Conservation (phyloP, 805 yeast species). For the Lachancea waltii region DNA sequence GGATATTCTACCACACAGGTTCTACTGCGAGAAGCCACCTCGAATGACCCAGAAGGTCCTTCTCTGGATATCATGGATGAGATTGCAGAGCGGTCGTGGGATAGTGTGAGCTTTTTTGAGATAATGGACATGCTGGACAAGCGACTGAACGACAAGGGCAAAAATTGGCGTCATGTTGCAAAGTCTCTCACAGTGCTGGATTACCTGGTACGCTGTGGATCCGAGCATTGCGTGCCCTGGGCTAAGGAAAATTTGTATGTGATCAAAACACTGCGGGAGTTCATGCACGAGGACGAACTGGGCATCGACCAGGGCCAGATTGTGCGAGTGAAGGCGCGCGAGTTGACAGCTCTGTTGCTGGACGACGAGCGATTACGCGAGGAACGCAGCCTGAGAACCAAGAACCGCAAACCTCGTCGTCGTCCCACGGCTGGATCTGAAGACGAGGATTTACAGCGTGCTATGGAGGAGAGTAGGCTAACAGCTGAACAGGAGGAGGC, state of each 20-base stretch:
- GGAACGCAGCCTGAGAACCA: slow-evolving; percentile 48
- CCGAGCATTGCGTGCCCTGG: slow-evolving; percentile 89
- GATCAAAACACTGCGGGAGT: slow-evolving; percentile 85
- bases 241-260: slow-evolving; percentile 81
- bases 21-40: slow-evolving; percentile 84
- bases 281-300: slow-evolving; percentile 67
- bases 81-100: slow-evolving; percentile 66
- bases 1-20: slow-evolving; percentile 86
- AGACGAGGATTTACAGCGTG: slow-evolving; percentile 73
- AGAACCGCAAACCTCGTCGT: slow-evolving; percentile 32
- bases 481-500: slow-evolving; percentile 82
- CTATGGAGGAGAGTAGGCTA: slow-evolving; percentile 68
- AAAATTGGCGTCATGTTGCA: slow-evolving; percentile 94
- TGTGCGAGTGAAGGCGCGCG: slow-evolving; percentile 84
- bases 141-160: slow-evolving; percentile 90
- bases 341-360: slow-evolving; percentile 66
- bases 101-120: slow-evolving; percentile 69
- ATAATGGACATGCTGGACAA: slow-evolving; percentile 92
- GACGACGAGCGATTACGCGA: slow-evolving; percentile 75
- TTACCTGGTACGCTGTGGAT: slow-evolving; percentile 76
- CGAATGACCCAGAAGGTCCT: slow-evolving; percentile 86
- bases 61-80: slow-evolving; percentile 76
- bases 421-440: slow-evolving; percentile 38
- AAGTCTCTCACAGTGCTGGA: slow-evolving; percentile 87
- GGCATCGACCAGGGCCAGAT: slow-evolving; percentile 85